Evolutionary conservation across 2,329 filamentous ascomycete genomes (phyloP), one percentile per base, ranked within the genome.

Genomic region (Kalmusia sp.): DNA sequence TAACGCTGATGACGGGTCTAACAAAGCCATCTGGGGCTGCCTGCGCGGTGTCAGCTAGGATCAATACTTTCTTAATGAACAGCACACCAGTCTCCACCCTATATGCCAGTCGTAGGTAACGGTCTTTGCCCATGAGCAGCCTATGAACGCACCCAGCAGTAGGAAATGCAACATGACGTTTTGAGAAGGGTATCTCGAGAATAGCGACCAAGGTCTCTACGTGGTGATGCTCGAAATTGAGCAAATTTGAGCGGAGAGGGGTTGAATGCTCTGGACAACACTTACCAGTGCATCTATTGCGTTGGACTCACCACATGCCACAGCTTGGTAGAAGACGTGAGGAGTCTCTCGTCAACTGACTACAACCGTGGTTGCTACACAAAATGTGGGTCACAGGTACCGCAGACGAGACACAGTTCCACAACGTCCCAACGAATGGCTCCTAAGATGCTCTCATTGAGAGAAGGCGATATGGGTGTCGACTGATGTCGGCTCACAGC

Each of bases 1-100:
- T 91, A 74, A 91, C 88, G 34, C 87, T 83, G 45, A 92, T 82
- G 48, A 75, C 71, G 6, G 77, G 74, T 31, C 82, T 75, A 4
- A 51, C 44, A 33, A 49, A 60, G 4, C 50, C 54, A 50, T 57
- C 54, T 15, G 54, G 54, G n/a, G 54, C 54, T 27, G 50, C 50
- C 54, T 53, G 6, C 9, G 15, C 9, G 6, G 2, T 47, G 28
- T 56, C 19, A 56, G 25, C 34, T 2, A 11, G 11, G 8, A 7
- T 14, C 17, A 9, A 3, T 6, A 9, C 8, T 2, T 9, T 22
- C 15, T 19, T 7, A 31, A 21, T 58, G 81, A 80, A 76, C 31
- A 63, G 76, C 64, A 38, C 45, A 64, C 64, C 30, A 62, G 57
- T 2, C 83, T 78, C 81, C 83, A 85, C 8, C 77, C 79, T 51